A percentile compares a stretch with the other conserved stretches of the same genome.
Conservation (phyloP, 1,284 basidiomycete species). For the Trichosporon inkin region DNA sequence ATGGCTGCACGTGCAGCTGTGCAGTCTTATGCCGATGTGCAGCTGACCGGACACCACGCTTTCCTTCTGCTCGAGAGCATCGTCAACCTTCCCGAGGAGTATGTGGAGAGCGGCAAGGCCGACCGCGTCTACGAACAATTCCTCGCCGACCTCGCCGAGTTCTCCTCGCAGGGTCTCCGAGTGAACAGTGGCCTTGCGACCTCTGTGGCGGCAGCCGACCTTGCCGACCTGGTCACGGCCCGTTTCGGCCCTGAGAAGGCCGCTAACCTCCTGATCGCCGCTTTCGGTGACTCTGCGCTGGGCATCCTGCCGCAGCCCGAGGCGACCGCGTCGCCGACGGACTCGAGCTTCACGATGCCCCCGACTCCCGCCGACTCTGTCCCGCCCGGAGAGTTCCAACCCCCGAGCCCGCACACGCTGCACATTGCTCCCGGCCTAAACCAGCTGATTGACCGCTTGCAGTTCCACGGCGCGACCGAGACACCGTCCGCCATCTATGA, state of each 20-base stretch:
- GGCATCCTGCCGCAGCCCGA: slow-evolving; percentile 23
- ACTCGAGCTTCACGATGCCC: slow-evolving; percentile 14
- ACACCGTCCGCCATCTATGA: slow-evolving; percentile 19
- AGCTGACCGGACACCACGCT: slow-evolving; percentile 11
- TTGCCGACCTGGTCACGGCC: slow-evolving; percentile 19
- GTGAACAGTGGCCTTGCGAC: slow-evolving; percentile 42
- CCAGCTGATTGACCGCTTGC: slow-evolving; percentile 23
- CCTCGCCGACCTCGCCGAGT: slow-evolving; percentile 50
- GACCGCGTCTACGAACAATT: slow-evolving; percentile 55
- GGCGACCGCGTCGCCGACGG: slow-evolving; percentile 17
- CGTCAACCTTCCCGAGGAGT: slow-evolving; percentile 1
- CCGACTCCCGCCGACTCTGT: slow-evolving; percentile 13
- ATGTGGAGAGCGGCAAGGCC: slow-evolving; percentile 25
- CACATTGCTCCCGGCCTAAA: slow-evolving; percentile 21
- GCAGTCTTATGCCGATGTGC: slow-evolving; percentile 3
- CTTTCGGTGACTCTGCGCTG: slow-evolving; percentile 27
- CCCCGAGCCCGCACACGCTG: slow-evolving; percentile 19
- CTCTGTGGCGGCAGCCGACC: slow-evolving; percentile 45
- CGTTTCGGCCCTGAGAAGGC: slow-evolving; percentile 45
- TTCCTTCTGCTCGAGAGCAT: slow-evolving; percentile 23
- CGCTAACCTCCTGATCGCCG: slow-evolving; percentile 19
- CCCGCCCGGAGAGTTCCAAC: slow-evolving; percentile 14
- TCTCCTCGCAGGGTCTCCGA: slow-evolving; percentile 13
- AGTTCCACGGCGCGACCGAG: slow-evolving; percentile 9
- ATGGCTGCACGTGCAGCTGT: slow-evolving; percentile 7